Evolutionary conservation across 768 basidiomycete genomes (phyloP).

Genomic region (Amyloporia xantha): DNA sequence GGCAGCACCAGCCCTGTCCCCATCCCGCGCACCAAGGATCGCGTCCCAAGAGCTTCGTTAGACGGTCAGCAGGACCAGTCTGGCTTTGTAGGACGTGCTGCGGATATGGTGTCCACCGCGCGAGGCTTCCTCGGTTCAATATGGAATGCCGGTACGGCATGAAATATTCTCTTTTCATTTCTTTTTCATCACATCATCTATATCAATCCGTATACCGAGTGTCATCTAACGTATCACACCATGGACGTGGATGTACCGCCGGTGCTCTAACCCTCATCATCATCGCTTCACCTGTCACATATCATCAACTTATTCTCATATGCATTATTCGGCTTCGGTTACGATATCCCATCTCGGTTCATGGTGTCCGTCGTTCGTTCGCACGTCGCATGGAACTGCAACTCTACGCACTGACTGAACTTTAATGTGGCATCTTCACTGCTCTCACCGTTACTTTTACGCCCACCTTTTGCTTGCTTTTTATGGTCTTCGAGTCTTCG

Average conservation of each 20-base stretch:
- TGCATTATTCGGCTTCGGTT: constrained; percentile 3
- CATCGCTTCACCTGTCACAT: not conserved
- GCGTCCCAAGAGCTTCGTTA: not conserved
- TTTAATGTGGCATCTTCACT: not conserved
- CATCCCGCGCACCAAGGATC: not conserved
- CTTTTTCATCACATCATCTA: not conserved
- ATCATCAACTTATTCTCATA: constrained; percentile 5
- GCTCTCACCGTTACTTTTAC: not conserved
- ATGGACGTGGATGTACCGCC: constrained; percentile 1
- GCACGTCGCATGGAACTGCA: not conserved
- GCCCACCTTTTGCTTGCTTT: not conserved
- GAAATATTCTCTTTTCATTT: not conserved
- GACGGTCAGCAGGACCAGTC: constrained; percentile 23
- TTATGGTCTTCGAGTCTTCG: not conserved
- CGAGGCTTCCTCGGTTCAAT: constrained; percentile 67
- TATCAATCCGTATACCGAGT: not conserved
- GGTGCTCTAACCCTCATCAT: not conserved
- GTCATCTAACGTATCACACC: not conserved
- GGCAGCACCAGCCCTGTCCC: not conserved
- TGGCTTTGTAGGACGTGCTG: constrained; percentile 54
- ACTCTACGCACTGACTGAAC: not conserved
- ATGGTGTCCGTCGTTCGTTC: too few relatives aligned
- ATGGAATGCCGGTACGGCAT: constrained; percentile 31
- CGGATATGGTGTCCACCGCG: constrained; percentile 75
- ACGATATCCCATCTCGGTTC: not conserved